phyloP scores from a whole-genome alignment of 2,329 filamentous ascomycete genomes.

The Aspergillus nomiae region DNA sequence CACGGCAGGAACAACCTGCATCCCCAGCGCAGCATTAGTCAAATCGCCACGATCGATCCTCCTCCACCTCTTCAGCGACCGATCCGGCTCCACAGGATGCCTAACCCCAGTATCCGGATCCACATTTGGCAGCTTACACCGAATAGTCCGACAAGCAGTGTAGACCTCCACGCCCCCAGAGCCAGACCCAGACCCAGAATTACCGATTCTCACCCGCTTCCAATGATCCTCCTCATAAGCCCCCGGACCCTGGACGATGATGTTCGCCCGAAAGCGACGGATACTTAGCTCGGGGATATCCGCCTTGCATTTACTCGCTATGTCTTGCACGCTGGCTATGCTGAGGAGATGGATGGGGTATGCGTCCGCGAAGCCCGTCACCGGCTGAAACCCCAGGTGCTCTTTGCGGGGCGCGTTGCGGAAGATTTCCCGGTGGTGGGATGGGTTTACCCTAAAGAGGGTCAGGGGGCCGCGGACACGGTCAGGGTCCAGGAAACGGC shows the following conservation, averaged over 20 bases:
- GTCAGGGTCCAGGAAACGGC: conserved; percentile 45
- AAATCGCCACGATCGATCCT: conserved; percentile 54
- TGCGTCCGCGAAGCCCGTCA: conserved; percentile 60
- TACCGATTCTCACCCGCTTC: conserved; percentile 47
- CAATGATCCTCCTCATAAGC: conserved; percentile 61
- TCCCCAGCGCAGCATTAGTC: conserved; percentile 54
- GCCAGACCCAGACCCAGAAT: neutral
- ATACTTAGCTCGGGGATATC: conserved; percentile 49
- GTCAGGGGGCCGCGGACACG: conserved; percentile 47
- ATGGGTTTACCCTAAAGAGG: conserved; percentile 56
- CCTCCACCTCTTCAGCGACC: conserved; percentile 52
- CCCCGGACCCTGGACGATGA: conserved; percentile 55
- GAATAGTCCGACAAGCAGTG: conserved; percentile 59
- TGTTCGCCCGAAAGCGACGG: conserved; percentile 60
- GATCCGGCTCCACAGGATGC: conserved; percentile 52
- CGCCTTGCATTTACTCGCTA: conserved; percentile 45
- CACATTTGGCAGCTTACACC: conserved; percentile 62
- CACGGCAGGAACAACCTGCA: conserved; percentile 50
- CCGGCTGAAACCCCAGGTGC: conserved; percentile 54
- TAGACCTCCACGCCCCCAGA: conserved; percentile 37
- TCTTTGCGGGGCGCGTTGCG: conserved; percentile 56
- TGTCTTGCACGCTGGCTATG: conserved; percentile 55
- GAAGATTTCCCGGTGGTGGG: conserved; percentile 51
- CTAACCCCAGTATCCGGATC: conserved; percentile 56
- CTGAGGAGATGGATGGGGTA: conserved; percentile 61